Evolutionary conservation across 805 yeast species (phyloP).

Genomic region (Saturnispora sekii): DNA sequence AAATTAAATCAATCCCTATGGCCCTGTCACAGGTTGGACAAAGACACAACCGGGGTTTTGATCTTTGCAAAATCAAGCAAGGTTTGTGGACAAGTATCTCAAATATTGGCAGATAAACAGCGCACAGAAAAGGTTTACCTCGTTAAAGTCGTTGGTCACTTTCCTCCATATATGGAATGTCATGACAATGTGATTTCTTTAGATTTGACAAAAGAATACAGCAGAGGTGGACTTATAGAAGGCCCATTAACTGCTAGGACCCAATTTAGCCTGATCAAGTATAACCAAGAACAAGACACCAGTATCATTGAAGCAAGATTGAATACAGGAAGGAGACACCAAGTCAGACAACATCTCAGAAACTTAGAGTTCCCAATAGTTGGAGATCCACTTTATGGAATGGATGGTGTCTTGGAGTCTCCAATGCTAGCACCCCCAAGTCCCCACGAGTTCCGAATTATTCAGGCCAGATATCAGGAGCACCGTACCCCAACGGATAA

Average conservation of each 20-base stretch:
- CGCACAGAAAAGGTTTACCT: constrained; percentile 30
- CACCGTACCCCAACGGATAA: constrained; percentile 10
- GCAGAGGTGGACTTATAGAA: constrained; percentile 15
- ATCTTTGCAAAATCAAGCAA: constrained; percentile 30
- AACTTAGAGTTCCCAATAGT: constrained; percentile 30
- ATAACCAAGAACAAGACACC: constrained; percentile 21
- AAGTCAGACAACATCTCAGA: constrained; percentile 42
- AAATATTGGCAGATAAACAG: constrained; percentile 7
- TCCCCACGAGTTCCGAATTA: constrained; percentile 1
- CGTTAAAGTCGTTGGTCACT: constrained; percentile 32
- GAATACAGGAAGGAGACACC: constrained; percentile 42
- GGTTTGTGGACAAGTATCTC: constrained; percentile 2
- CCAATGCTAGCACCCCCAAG: neutral
- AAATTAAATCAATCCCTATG: constrained; percentile 1
- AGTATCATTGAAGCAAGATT: constrained; percentile 37
- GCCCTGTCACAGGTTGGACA: constrained; percentile 41
- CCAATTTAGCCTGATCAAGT: constrained; percentile 16
- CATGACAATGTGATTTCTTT: constrained; percentile 23
- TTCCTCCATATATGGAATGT: constrained; percentile 25
- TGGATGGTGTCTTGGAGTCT: constrained; percentile 6
- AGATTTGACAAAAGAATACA: constrained; percentile 19
- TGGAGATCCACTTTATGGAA: constrained; percentile 26
- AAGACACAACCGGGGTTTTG: constrained; percentile 39
- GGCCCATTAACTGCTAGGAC: constrained; percentile 15
- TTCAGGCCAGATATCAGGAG: constrained; percentile 11